Percentiles rank a stretch among this genome's conserved stretches.
Conservation (phyloP, 768 basidiomycete genomes). For the Lactarius hengduanensis region DNA sequence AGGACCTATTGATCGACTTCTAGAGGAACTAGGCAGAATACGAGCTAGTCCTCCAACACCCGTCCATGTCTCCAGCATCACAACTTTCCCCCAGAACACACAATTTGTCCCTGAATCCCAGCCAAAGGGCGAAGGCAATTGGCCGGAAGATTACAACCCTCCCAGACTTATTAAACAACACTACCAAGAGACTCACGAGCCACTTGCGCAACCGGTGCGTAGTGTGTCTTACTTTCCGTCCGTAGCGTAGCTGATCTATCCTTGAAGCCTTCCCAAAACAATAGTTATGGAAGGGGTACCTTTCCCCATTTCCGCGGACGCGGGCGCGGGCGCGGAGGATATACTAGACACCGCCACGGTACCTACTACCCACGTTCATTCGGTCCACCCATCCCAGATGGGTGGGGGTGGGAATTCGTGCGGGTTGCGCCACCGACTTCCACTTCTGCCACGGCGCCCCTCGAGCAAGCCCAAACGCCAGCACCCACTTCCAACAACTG, state of each 20-base stretch:
- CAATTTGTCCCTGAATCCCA: slow-evolving; percentile 1
- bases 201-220: slow-evolving; percentile 14
- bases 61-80: not conserved
- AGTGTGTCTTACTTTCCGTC: not conserved
- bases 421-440: not conserved
- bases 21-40: slow-evolving; percentile 16
- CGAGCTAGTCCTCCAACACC: slow-evolving; percentile 10
- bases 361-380: not conserved
- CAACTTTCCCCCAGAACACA: slow-evolving; percentile 2
- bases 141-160: slow-evolving; percentile 8
- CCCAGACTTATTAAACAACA: not conserved
- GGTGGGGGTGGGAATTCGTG: not conserved
- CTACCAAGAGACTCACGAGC: slow-evolving; percentile 15
- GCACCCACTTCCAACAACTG: not conserved
- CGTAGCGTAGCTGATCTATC: not conserved
- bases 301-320: slow-evolving; percentile 12
- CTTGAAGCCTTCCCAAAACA: not conserved
- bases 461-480: not conserved
- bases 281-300: not conserved
- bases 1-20: slow-evolving; percentile 14
- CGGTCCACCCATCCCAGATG: not conserved
- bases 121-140: not conserved
- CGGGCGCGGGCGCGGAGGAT: slow-evolving; percentile 15
- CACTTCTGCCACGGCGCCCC: not conserved
- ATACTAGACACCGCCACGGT: slow-evolving; percentile 9